These are phyloP conservation scores for Scheffersomyces coipomensis DNA, from an alignment of 805 yeast genomes.

Conservation along the genomic window DNA sequence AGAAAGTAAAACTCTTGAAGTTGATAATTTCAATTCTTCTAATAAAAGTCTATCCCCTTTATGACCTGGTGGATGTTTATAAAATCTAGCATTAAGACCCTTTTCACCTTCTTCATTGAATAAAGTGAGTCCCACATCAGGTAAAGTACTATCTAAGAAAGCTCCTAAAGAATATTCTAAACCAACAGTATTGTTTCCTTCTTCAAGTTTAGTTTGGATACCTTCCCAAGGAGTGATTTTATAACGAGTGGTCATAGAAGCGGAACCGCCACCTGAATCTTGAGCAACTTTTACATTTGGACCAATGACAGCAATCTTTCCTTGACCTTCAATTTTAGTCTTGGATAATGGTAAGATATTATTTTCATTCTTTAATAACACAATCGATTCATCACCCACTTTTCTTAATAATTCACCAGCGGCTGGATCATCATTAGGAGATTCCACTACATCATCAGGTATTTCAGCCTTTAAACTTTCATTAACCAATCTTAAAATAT, in stretches of 20 bases:
- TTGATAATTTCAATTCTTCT: constrained; percentile 14
- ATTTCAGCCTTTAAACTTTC: constrained; percentile 40
- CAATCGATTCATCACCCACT: constrained; percentile 50
- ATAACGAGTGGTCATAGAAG: constrained; percentile 48
- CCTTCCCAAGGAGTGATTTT: constrained; percentile 49
- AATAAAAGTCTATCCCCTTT: constrained; percentile 11
- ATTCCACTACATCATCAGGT: constrained; percentile 32
- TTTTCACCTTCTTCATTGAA: constrained; percentile 18
- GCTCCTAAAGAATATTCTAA: constrained; percentile 32
- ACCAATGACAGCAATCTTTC: constrained; percentile 53
- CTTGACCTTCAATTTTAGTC: constrained; percentile 6
- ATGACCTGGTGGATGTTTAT: constrained; percentile 13
- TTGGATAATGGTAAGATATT: constrained; percentile 44
- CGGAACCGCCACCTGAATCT: constrained; percentile 65
- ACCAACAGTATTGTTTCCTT: constrained; percentile 20
- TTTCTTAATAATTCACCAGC: constrained; percentile 41
- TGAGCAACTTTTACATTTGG: constrained; percentile 53
- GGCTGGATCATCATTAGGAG: constrained; percentile 45
- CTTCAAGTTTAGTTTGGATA: constrained; percentile 28
- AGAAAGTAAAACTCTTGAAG: constrained; percentile 20
- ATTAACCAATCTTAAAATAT: constrained; percentile 48
- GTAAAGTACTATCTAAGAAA: constrained; percentile 27
- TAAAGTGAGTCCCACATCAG: constrained; percentile 24
- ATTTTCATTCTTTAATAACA: constrained; percentile 55
- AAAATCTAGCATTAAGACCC: constrained; percentile 18